Evolutionary conservation across 1,139 yeast genomes (phyloP).

Genomic region (Diutina catenulata): DNA sequence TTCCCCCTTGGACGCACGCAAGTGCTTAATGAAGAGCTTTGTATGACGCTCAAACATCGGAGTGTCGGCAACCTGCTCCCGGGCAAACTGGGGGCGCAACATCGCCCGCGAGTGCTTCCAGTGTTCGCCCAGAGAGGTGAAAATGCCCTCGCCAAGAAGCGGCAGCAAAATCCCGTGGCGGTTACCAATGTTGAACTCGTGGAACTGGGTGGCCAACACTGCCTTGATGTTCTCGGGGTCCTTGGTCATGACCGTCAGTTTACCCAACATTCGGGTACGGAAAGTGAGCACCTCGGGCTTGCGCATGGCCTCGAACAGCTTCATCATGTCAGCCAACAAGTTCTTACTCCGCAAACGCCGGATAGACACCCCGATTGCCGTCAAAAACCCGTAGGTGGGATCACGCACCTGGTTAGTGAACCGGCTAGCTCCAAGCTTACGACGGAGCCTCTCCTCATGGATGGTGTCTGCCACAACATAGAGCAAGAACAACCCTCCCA

Average conservation of each 20-base stretch:
- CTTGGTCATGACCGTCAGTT: not conserved
- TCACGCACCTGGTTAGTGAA: not conserved
- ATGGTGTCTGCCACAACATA: too few species aligned
- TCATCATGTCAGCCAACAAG: too few species aligned
- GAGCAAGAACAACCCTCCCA: too few species aligned
- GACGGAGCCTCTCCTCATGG: too few species aligned
- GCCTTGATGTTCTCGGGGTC: conserved; percentile 6
- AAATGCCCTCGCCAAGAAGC: conserved; percentile 5
- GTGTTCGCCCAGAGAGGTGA: not conserved
- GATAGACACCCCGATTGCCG: not conserved
- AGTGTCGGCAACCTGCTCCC: conserved; percentile 3
- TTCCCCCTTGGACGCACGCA: conserved; percentile 10
- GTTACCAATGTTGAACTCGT: conserved; percentile 3
- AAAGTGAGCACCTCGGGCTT: not conserved
- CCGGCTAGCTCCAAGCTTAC: not conserved
- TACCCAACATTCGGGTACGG: not conserved
- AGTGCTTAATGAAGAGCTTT: not conserved
- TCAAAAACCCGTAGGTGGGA: not conserved
- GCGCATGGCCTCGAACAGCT: not conserved
- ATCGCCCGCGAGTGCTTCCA: conserved; percentile 5
- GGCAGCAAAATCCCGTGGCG: conserved; percentile 4
- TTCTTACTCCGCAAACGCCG: not conserved
- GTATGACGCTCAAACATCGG: not conserved
- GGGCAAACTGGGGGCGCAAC: conserved; percentile 2
- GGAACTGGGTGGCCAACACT: conserved; percentile 4